phyloP scores from a whole-genome alignment of 2,329 filamentous ascomycete genomes.

The Hymenoscyphus repandus region DNA sequence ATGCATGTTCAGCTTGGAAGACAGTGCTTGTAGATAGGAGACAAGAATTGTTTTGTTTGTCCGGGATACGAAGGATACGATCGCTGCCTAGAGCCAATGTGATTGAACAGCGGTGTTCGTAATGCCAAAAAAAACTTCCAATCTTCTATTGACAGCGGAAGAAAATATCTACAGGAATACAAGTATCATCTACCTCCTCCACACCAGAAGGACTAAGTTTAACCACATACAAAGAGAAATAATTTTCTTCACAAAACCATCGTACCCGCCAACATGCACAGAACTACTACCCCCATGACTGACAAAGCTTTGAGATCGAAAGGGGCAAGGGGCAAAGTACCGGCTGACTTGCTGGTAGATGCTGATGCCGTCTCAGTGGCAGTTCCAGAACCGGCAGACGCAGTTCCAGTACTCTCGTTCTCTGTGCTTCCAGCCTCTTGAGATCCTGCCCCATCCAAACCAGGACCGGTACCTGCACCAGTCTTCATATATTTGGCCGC shows the following conservation, averaged over 20 bases:
- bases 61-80: too few species aligned
- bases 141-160: too few species aligned
- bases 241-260: background rate
- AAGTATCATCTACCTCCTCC: too few species aligned
- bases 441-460: constrained; percentile 31
- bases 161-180: too few species aligned
- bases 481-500: constrained; percentile 38
- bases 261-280: constrained; percentile 1
- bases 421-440: constrained; percentile 21
- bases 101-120: too few species aligned
- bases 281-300: background rate
- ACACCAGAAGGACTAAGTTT: too few species aligned
- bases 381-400: constrained; percentile 23
- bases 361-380: constrained; percentile 17
- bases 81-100: too few species aligned
- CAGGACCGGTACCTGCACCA: constrained; percentile 43
- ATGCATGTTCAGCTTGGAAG: too few species aligned
- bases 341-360: background rate
- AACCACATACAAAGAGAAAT: too few species aligned
- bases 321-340: background rate
- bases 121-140: too few species aligned
- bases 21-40: too few species aligned
- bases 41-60: too few species aligned
- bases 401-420: constrained; percentile 24
- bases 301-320: background rate